Percentiles rank a stretch among this genome's conserved stretches.
These are phyloP conservation scores for Cladosporium sphaerospermum DNA, from an alignment of 2,329 filamentous ascomycete genomes.

Conservation along the genomic window DNA sequence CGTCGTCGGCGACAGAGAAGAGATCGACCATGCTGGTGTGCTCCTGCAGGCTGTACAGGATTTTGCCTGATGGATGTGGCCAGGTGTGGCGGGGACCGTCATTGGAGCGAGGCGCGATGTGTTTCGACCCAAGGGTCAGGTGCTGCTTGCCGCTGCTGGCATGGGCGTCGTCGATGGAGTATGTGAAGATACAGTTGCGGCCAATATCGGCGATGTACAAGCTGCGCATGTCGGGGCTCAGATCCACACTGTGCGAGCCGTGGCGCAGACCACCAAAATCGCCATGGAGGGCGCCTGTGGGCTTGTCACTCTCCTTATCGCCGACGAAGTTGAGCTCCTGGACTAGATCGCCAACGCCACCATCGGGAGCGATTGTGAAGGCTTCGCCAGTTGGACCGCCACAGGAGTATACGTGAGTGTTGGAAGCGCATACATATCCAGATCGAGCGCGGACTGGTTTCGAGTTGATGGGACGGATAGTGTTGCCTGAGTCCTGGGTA, in stretches of 20 bases:
- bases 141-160: constrained; percentile 17
- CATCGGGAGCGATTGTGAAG: constrained; percentile 25
- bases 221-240: constrained; percentile 25
- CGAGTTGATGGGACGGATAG: constrained; percentile 28
- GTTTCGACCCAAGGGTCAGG: constrained; percentile 23
- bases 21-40: constrained; percentile 33
- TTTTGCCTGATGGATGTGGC: constrained; percentile 29
- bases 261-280: constrained; percentile 31
- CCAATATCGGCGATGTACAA: constrained; percentile 32
- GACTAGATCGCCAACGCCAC: constrained; percentile 25
- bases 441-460: constrained; percentile 25
- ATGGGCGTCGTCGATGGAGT: constrained; percentile 21
- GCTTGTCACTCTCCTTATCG: constrained; percentile 23
- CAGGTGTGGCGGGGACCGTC: constrained; percentile 32
- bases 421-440: constrained; percentile 29
- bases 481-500: constrained; percentile 18
- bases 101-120: constrained; percentile 24
- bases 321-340: constrained; percentile 30
- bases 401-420: constrained; percentile 27
- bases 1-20: constrained; percentile 24
- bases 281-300: constrained; percentile 27
- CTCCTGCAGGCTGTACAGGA: constrained; percentile 31
- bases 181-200: constrained; percentile 32
- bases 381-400: constrained; percentile 31
- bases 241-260: constrained; percentile 28